Conservation (phyloP, 2,329 filamentous ascomycete genomes). For the Calonectria leucothoes region DNA sequence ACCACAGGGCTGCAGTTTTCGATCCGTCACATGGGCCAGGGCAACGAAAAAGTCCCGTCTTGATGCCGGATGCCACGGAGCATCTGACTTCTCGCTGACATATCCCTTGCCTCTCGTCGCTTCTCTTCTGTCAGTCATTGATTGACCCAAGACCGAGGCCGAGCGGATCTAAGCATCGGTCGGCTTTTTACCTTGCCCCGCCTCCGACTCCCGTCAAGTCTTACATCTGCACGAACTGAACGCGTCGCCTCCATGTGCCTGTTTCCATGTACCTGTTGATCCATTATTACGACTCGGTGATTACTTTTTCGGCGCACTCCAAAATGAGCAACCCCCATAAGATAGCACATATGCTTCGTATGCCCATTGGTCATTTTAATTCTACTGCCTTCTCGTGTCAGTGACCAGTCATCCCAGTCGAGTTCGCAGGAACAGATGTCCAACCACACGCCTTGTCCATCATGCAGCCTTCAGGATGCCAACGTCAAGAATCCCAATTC, state of each 20-base stretch:
- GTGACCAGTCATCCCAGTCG: background rate
- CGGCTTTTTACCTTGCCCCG: slow-evolving; percentile 36
- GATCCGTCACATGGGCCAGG: slow-evolving; percentile 38
- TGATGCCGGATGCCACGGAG: slow-evolving; percentile 42
- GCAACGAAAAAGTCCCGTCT: slow-evolving; percentile 45
- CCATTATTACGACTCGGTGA: slow-evolving; percentile 15
- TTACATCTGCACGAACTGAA: slow-evolving; percentile 10
- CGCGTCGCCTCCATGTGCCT: background rate
- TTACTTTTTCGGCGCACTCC: slow-evolving; percentile 10
- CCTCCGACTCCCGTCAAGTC: slow-evolving; percentile 25
- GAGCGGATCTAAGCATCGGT: slow-evolving; percentile 34
- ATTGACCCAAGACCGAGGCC: slow-evolving; percentile 29
- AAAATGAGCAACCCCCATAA: slow-evolving; percentile 2
- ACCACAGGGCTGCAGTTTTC: slow-evolving; percentile 41
- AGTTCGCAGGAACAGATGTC: background rate
- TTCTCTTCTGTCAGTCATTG: background rate
- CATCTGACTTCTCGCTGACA: slow-evolving; percentile 35
- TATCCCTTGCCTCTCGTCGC: slow-evolving; percentile 31
- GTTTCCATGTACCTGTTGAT: slow-evolving; percentile 5
- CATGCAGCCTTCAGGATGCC: background rate
- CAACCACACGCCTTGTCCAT: background rate
- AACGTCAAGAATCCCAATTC: background rate
- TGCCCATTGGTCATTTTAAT: background rate
- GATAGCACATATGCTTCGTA: background rate
- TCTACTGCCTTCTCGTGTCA: background rate